Base-by-base conservation (phyloP, 225 moss, liverwort and hornwort genomes). In the Straminergon stramineum region DNA sequence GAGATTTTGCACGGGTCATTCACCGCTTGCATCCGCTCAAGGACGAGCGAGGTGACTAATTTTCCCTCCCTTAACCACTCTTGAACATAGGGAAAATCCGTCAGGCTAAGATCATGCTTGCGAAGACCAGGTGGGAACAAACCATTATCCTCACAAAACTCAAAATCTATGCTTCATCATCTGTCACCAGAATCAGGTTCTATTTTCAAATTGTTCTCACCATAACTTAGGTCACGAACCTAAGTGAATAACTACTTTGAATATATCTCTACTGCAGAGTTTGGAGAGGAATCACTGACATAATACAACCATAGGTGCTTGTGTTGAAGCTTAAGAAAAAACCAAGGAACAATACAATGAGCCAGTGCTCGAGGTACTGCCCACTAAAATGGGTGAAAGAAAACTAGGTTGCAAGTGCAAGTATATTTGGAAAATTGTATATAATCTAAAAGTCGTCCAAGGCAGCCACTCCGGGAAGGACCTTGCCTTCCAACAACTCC, bases 401-500 rank as follows among this genome's bases (percentile, higher is more conserved):
- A 80, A 45, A 26, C 65, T 41, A 55, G 24, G 60, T 53, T 28
- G 55, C 28, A 45, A 48, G 56, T 16, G 39, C 4, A 37, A 48
- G 52, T 26, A 23, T 30, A 48, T 2, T 6, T 28, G 31, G 63
- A 43, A 55, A 89, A 68, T 75, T 89, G 87, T 63, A 79, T 83
- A 79, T 83, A 51, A 89, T 91, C 66, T 93, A 95, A 64, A 91
- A 92, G 78, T 99, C 96, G 65, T 99, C 96, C 86, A 99, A 91
- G 56, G 91, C 94, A 51, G 95, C 95, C 82, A 99, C 97, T 69
- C 97, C 96, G 7, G 98, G 98, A 39, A 99, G 93, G 74, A 95
- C 95, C 89, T 96, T 96, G 92, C 98, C 98, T 91, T 99, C 97
- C 94, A 99, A 84, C 91, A 99, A 95, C 88, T 99, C 98, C 61